Conservation (phyloP, 179 eudicot genomes). For the Patellifolia procumbens region DNA sequence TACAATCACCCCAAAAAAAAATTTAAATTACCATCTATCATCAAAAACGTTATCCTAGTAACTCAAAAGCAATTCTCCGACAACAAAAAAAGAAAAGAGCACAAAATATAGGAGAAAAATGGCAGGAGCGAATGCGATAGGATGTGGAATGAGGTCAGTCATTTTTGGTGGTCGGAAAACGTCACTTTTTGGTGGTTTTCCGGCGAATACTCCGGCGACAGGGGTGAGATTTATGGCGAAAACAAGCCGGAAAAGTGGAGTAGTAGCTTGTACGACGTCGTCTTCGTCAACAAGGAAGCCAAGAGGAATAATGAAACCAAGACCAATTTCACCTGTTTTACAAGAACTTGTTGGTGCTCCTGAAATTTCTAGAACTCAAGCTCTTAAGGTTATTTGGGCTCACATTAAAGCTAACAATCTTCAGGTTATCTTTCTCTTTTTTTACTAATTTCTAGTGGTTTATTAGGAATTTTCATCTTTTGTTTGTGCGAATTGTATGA, state of each 20-base stretch:
- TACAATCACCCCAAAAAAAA: background rate
- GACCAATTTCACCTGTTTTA: conserved; percentile 58
- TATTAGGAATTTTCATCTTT: background rate
- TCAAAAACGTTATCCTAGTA: conserved; percentile 26
- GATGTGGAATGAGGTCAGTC: conserved; percentile 18
- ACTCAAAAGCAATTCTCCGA: too few relatives aligned
- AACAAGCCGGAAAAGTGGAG: conserved; percentile 9
- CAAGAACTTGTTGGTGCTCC: conserved; percentile 61
- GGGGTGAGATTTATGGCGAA: conserved; percentile 19
- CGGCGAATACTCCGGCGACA: conserved; percentile 17
- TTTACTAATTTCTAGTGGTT: background rate
- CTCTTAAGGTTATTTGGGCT: conserved; percentile 71
- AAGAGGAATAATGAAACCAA: conserved; percentile 70
- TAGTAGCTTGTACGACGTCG: conserved; percentile 37
- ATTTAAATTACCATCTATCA: background rate
- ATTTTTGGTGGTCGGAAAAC: conserved; percentile 6
- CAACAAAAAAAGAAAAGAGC: background rate
- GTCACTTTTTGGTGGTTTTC: background rate
- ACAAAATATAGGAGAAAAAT: conserved; percentile 15
- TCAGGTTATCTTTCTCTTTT: conserved; percentile 40
- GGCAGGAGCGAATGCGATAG: conserved; percentile 29
- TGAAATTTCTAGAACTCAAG: conserved; percentile 71
- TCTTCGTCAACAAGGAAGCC: conserved; percentile 50
- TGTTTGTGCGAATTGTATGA: background rate
- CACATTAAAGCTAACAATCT: conserved; percentile 63